phyloP scores from a whole-genome alignment of 2,329 filamentous ascomycete species.

The Capronia coronata region DNA sequence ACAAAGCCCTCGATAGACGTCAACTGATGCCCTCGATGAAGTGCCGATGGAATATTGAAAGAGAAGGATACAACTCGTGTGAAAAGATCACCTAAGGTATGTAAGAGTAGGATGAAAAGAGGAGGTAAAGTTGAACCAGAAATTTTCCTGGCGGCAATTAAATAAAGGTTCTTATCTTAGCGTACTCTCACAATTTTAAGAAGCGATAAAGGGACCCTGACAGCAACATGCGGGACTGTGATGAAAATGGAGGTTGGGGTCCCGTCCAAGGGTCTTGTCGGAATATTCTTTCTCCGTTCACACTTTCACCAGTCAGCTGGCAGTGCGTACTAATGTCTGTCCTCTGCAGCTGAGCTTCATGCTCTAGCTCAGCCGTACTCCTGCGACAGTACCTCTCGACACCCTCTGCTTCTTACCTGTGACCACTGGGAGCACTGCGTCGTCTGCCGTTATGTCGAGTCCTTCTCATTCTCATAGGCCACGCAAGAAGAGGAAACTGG shows the following conservation, averaged over 20 bases:
- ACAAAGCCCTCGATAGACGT: slow-evolving; percentile 26
- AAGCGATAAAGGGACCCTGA: background rate
- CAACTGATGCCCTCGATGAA: slow-evolving; percentile 24
- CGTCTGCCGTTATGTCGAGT: slow-evolving; percentile 17
- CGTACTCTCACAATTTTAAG: slow-evolving; percentile 10
- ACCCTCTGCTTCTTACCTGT: background rate
- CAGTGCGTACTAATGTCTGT: too few relatives aligned
- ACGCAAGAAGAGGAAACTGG: slow-evolving; percentile 41
- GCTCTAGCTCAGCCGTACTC: background rate
- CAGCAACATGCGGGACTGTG: background rate
- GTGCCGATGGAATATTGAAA: slow-evolving; percentile 20
- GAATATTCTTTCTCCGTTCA: background rate
- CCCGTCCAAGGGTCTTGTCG: background rate
- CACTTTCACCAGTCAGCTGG: background rate
- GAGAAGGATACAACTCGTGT: background rate
- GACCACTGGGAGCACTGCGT: background rate
- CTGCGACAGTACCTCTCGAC: background rate
- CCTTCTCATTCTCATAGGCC: slow-evolving; percentile 35
- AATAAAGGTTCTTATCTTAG: slow-evolving; percentile 10
- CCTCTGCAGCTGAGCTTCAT: background rate
- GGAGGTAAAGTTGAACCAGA: background rate
- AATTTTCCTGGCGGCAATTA: slow-evolving; percentile 6
- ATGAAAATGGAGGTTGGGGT: background rate
- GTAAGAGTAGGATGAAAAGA: background rate
- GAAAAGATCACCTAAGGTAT: slow-evolving; percentile 7